Evolutionary conservation across 306 rosid species (phyloP), one percentile per base, ranked within the genome.

Genomic region (Dryas drummondii): DNA sequence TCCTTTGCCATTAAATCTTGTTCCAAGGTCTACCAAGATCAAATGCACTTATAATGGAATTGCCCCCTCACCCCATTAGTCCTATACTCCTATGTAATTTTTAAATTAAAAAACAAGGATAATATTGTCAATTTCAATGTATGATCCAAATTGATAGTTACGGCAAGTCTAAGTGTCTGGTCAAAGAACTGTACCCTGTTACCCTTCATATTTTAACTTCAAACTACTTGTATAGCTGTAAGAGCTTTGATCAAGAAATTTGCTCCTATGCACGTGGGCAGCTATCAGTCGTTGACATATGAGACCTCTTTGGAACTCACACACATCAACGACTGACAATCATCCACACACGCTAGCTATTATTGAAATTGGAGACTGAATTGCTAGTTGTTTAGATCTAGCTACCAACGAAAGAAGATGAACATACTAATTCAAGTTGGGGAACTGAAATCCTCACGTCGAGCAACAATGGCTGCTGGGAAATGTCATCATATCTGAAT

Each of bases 381-480:
- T 27, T 68, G 47, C 19, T 51, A 70, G n/a, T 70, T 54, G 7
- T n/a, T 53, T 9, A 16, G 7, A 70, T 16, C 7, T 17, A 54
- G 42, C 41, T 54, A 71, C 41, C n/a, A 55, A 13, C 2, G 37
- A 15, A 46, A 19, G 40, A 52, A 68, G 27, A 62, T 60, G 40
- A 56, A 47, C 19, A 11, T 73, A 81, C 83, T 67, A 40, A 53
- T 70, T 81, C 87, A 74, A 32, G 53, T 17, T 82, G 87, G 66
- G 86, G 66, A 58, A 70, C 64, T 53, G 74, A 77, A 69, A 79
- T 48, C 68, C 68, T 80, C 59, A 78, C 65, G 75, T 75, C 50
- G 72, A 68, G 81, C 56, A 78, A 80, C 73, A 75, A 7, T 53
- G 90, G 67, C 67, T 78, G 87, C 66, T 78, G 86, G 59, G 78